Conservation (phyloP, 306 rosid genomes). For the Ceratonia siliqua region DNA sequence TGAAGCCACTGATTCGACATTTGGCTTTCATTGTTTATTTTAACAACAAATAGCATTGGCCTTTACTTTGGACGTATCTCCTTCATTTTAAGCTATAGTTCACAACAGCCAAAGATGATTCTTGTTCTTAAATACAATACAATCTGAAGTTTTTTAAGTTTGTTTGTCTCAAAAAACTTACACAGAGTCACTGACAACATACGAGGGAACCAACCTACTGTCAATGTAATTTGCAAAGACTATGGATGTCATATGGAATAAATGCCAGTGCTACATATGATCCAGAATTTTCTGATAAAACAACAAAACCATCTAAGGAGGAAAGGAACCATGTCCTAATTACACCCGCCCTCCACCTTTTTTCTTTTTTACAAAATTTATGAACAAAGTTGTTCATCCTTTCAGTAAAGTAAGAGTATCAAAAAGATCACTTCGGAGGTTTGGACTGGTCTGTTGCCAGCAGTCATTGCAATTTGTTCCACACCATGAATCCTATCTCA, state of each 20-base stretch:
- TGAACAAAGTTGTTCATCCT: not conserved
- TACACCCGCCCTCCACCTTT: no score
- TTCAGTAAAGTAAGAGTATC: not conserved
- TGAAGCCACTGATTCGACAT: not conserved
- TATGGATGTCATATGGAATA: not conserved
- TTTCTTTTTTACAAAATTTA: not conserved
- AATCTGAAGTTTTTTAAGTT: slow-evolving; percentile 10
- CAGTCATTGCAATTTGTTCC: slow-evolving; percentile 1
- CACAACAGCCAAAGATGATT: not conserved
- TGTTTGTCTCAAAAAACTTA: not conserved
- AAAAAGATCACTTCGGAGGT: not conserved
- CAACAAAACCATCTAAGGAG: not conserved
- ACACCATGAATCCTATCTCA: not conserved
- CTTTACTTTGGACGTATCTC: not conserved
- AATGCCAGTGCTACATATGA: not conserved
- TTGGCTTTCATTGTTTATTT: not conserved
- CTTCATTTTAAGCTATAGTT: not conserved
- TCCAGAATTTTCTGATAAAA: not conserved
- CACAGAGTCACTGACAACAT: not conserved
- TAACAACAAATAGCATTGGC: not conserved
- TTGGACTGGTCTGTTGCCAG: not conserved
- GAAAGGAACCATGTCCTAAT: slow-evolving; percentile 2
- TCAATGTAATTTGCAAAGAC: not conserved
- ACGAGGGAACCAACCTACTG: not conserved
- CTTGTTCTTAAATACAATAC: not conserved